Conservation (phyloP, 2,329 filamentous ascomycete species). For the Alternaria incomplexa region DNA sequence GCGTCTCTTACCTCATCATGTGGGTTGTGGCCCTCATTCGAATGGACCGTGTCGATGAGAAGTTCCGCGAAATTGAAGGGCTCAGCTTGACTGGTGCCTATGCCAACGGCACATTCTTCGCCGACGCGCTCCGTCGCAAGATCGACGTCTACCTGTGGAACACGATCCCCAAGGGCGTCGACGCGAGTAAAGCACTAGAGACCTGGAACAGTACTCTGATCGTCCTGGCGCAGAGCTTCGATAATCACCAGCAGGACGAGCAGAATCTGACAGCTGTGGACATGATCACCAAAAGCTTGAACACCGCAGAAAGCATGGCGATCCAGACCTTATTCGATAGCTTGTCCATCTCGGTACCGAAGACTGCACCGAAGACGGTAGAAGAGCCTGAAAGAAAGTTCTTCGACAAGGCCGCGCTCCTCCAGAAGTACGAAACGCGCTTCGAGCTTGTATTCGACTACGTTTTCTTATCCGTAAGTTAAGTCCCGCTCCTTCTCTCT, state of each 20-base stretch:
- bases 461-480: slow-evolving; percentile 15
- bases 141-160: slow-evolving; percentile 24
- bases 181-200: slow-evolving; percentile 17
- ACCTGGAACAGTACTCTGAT: slow-evolving; percentile 10
- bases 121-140: not conserved
- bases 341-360: slow-evolving; percentile 22
- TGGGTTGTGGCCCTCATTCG: slow-evolving; percentile 32
- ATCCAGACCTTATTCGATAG: slow-evolving; percentile 33
- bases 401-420: not conserved
- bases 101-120: slow-evolving; percentile 1
- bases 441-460: slow-evolving; percentile 33
- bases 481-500: slow-evolving; percentile 16
- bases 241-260: slow-evolving; percentile 9
- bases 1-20: slow-evolving; percentile 41
- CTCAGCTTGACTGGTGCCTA: slow-evolving; percentile 1
- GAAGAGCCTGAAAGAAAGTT: not conserved
- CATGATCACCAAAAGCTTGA: not conserved
- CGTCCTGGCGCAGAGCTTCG: slow-evolving; percentile 8
- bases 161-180: slow-evolving; percentile 32
- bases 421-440: slow-evolving; percentile 19
- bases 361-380: slow-evolving; percentile 18
- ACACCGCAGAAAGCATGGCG: not conserved
- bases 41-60: slow-evolving; percentile 15
- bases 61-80: slow-evolving; percentile 12
- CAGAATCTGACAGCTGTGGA: slow-evolving; percentile 20